Evolutionary conservation across 1,284 basidiomycete genomes (phyloP).

Genomic region (Stereum hirsutum): DNA sequence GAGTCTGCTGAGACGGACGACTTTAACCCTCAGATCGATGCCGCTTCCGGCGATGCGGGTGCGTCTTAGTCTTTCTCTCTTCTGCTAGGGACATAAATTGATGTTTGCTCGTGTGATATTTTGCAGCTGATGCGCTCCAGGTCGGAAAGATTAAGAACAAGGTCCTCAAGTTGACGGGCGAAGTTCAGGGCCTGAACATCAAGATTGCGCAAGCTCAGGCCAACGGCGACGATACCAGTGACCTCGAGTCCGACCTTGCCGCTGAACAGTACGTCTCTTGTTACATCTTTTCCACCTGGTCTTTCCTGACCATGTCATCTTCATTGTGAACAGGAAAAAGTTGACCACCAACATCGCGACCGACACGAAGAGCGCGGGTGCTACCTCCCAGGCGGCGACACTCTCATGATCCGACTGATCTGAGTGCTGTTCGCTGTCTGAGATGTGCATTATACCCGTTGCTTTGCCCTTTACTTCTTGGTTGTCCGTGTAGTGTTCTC

Average conservation of each 20-base stretch:
- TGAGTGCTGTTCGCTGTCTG: too few species aligned
- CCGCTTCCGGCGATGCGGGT: slow-evolving; percentile 27
- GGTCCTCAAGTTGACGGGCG: slow-evolving; percentile 38
- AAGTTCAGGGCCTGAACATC: slow-evolving; percentile 30
- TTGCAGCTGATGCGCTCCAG: slow-evolving; percentile 26
- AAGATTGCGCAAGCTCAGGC: slow-evolving; percentile 31
- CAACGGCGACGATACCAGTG: slow-evolving; percentile 22
- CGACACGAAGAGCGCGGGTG: not conserved
- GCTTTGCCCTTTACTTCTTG: too few species aligned
- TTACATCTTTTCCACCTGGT: not conserved
- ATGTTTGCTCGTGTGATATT: not conserved
- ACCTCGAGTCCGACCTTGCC: slow-evolving; percentile 18
- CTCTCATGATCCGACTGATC: too few species aligned
- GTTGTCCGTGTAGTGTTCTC: too few species aligned
- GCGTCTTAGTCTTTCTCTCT: not conserved
- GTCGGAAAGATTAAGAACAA: slow-evolving; percentile 44
- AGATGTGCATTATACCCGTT: too few species aligned
- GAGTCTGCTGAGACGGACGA: slow-evolving; percentile 33
- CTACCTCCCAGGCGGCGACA: too few species aligned
- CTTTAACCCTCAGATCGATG: slow-evolving; percentile 35
- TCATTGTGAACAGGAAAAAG: not conserved
- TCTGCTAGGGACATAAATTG: not conserved
- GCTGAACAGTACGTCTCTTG: slow-evolving; percentile 22
- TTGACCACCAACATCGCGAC: not conserved
- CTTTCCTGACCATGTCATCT: not conserved